A percentile compares a stretch with the other conserved stretches of the same genome.
These are phyloP conservation scores for Chaetomium cochliodes DNA, from an alignment of 495 filamentous ascomycete species.

Conservation along the genomic window DNA sequence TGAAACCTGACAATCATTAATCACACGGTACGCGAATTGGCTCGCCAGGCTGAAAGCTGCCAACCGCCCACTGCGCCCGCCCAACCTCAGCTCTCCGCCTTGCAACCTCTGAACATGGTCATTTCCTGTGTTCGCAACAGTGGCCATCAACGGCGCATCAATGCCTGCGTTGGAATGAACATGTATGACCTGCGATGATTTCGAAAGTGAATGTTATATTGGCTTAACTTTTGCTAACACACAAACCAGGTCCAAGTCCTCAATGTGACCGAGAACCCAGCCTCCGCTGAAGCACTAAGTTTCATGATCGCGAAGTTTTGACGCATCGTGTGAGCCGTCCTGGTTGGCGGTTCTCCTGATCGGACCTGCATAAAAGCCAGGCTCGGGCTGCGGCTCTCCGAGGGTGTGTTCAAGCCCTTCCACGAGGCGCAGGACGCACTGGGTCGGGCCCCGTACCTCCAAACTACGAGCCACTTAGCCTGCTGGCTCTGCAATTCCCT, in stretches of 20 bases:
- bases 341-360: conserved; percentile 24
- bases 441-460: not conserved
- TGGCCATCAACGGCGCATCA: conserved; percentile 4
- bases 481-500: conserved; percentile 3
- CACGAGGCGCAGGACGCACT: conserved; percentile 19
- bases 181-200: conserved; percentile 15
- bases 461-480: not conserved
- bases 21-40: conserved; percentile 26
- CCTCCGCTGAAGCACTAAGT: conserved; percentile 4
- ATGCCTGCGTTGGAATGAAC: not conserved
- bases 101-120: conserved; percentile 25
- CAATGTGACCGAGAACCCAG: not conserved
- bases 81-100: conserved; percentile 19
- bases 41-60: conserved; percentile 4
- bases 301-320: conserved; percentile 19
- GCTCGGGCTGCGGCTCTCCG: conserved; percentile 22
- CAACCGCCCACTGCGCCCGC: conserved; percentile 9
- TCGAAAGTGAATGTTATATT: not conserved
- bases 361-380: conserved; percentile 27
- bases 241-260: not conserved
- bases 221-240: conserved; percentile 18
- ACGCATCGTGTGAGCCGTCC: conserved; percentile 16
- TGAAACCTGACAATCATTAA: not conserved
- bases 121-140: not conserved
- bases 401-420: conserved; percentile 30